Conservation (phyloP, 306 rosid genomes). For the Inga leiocalycina region DNA sequence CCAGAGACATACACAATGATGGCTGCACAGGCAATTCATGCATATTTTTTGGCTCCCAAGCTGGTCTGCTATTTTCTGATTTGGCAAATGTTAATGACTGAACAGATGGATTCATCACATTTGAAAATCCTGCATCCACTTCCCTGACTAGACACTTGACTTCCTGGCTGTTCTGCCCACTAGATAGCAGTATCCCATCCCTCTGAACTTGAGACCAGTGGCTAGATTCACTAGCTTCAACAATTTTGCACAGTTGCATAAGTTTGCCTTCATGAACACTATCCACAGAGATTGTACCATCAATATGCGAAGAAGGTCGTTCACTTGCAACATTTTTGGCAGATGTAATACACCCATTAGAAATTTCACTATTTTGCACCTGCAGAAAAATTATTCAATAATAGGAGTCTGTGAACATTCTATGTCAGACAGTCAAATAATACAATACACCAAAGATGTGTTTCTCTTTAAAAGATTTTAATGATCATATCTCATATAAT, state of each 20-base stretch:
- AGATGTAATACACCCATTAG: conserved; percentile 51
- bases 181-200: conserved; percentile 44
- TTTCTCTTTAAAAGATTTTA: conserved; percentile 2
- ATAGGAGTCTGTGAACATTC: conserved; percentile 15
- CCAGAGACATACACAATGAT: conserved; percentile 76
- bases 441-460: not conserved
- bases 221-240: conserved; percentile 78
- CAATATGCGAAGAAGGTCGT: conserved; percentile 47
- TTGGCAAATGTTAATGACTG: conserved; percentile 57
- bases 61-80: conserved; percentile 54
- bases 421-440: conserved; percentile 17
- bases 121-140: conserved; percentile 55
- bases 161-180: conserved; percentile 50
- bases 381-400: conserved; percentile 38
- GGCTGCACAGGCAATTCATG: conserved; percentile 57
- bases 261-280: conserved; percentile 76
- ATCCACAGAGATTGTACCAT: conserved; percentile 42
- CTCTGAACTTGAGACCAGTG: conserved; percentile 47
- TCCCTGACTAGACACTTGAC: conserved; percentile 47
- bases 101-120: conserved; percentile 51
- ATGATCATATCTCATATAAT: not conserved
- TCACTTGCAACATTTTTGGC: conserved; percentile 56
- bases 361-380: conserved; percentile 46
- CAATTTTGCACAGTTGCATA: conserved; percentile 77
- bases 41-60: conserved; percentile 58